Base-by-base conservation (phyloP, 306 rosid species). In the Lathyrus aphaca region DNA sequence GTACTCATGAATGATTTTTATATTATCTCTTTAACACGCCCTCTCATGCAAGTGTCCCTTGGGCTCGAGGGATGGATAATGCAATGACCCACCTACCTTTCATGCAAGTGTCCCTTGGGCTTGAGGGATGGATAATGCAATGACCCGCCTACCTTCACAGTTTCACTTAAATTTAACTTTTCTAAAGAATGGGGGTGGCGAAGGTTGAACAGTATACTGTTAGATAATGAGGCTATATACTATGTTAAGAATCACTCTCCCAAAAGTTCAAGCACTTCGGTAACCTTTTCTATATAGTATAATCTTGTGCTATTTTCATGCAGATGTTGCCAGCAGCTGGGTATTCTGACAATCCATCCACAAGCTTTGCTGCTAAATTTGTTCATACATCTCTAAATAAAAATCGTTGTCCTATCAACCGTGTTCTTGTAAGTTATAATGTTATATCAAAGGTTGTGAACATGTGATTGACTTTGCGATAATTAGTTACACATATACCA, bases 361-460 rank as follows among this genome's bases (percentile, higher is more conserved):
- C 95, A 19, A 89, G 96, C 88, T 94, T 94, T 84, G 87, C 92
- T 32, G 86, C 96, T 23, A 94, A 94, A 82, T 94, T 88, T 79
- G 99, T 91, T 42, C 99, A 94, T 79, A 94, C 99, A 32, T 94
- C 99, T 56, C 76, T 91, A 70, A 94, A 94, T 84, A 94, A 94
- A 81, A 89, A 91, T 66, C 96, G 99, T 21, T 88, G 95, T 75
- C 85, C 99, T 3, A 94, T 94, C 50, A 94, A 94, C 72, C 89
- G 96, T 29, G 97, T 91, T 51, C 79, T 94, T 86, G 99, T 94
- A 85, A 83, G 97, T 84, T 81, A 38, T 65, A 60, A 49, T 15
- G 96, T 84, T 81, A 30, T 64, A 60, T 18, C 55, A 66, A 59
- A 53, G 54, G 13, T 46, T 81, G 43, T 39, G 49, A 62, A 62